These are phyloP conservation scores for Bipolaris bicolor DNA, from an alignment of 2,329 filamentous ascomycete species.

Conservation along the genomic window DNA sequence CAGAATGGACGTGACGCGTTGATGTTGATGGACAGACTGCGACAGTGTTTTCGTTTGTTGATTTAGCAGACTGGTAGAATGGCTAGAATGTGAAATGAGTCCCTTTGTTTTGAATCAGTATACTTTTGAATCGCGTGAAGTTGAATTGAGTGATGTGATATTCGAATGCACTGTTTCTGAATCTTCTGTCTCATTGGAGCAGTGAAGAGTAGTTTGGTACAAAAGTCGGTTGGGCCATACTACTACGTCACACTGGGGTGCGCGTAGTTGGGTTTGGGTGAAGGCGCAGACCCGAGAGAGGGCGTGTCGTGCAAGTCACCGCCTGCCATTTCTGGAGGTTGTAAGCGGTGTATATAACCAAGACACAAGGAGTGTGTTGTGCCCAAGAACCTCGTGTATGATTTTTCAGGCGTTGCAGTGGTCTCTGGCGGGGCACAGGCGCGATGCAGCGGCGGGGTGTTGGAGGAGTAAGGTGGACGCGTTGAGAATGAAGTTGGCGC, in stretches of 20 bases:
- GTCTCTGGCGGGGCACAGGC: no score
- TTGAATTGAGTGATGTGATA: not conserved
- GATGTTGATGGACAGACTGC: conserved; percentile 7
- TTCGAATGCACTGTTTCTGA: not conserved
- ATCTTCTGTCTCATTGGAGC: no score
- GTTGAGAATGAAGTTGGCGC: conserved; percentile 15
- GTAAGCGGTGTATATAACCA: no score
- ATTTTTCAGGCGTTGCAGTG: no score
- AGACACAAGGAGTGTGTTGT: no score
- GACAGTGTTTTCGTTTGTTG: conserved; percentile 1
- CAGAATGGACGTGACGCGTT: conserved; percentile 4
- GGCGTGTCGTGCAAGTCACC: no score
- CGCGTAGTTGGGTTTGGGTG: no score
- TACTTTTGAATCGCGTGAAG: not conserved
- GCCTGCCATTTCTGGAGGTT: no score
- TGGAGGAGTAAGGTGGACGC: conserved; percentile 9
- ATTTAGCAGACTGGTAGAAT: conserved; percentile 4
- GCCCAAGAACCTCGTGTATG: no score
- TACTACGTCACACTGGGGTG: no score
- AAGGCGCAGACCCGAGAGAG: no score
- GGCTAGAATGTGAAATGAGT: conserved; percentile 14
- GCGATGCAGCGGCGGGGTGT: not conserved
- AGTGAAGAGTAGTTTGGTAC: not conserved
- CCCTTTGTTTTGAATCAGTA: conserved; percentile 4
- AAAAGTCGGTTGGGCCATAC: no score